These are phyloP conservation scores for Phialophora macrospora DNA, from an alignment of 2,329 filamentous ascomycete genomes.

Conservation along the genomic window DNA sequence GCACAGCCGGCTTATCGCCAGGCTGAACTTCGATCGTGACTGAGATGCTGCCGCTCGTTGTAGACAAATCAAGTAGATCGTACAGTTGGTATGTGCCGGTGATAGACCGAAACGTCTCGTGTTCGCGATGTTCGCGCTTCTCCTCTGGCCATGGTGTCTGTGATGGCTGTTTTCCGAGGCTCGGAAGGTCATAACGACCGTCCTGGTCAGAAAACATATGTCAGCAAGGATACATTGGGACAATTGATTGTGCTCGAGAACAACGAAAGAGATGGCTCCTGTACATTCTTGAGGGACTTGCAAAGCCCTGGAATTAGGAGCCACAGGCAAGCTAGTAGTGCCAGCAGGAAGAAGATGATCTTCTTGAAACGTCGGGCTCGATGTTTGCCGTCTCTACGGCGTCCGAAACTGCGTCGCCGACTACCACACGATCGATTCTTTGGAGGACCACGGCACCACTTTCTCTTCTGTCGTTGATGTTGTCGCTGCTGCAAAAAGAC, in stretches of 20 bases:
- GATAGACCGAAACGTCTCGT: conserved; percentile 38
- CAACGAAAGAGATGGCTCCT: conserved; percentile 8
- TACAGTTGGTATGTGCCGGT: conserved; percentile 43
- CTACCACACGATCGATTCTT: conserved; percentile 23
- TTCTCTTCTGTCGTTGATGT: background rate
- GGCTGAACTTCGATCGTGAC: conserved; percentile 44
- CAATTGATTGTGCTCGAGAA: background rate
- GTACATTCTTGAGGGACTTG: conserved; percentile 32
- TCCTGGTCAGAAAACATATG: conserved; percentile 19
- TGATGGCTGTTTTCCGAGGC: conserved; percentile 15
- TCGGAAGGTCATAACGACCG: conserved; percentile 22
- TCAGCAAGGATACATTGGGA: conserved; percentile 7
- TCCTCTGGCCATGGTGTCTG: conserved; percentile 23
- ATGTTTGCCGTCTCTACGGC: conserved; percentile 16
- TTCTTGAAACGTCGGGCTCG: conserved; percentile 30
- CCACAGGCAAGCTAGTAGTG: conserved; percentile 32
- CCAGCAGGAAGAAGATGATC: conserved; percentile 28
- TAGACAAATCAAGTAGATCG: conserved; percentile 43
- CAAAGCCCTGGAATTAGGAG: conserved; percentile 34
- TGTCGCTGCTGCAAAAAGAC: conserved; percentile 11
- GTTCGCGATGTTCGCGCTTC: conserved; percentile 32
- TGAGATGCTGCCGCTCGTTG: conserved; percentile 42
- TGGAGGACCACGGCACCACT: conserved; percentile 19
- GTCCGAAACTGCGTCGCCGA: conserved; percentile 13
- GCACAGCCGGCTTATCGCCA: conserved; percentile 42